Conservation (phyloP, 441 rosid genomes). For the Corymbia calophylla region DNA sequence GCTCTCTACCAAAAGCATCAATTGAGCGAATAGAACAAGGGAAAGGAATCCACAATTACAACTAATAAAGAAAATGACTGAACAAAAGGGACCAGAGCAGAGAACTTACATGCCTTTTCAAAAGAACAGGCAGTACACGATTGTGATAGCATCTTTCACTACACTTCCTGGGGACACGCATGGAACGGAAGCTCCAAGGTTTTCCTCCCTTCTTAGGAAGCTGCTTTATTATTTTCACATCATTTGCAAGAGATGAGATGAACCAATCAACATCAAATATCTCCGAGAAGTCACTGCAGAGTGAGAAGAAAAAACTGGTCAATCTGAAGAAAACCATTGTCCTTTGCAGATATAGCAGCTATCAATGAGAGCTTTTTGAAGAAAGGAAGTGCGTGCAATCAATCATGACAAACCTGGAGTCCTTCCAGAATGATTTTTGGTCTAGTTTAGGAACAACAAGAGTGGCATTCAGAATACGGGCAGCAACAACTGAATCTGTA, state of each 20-base stretch:
- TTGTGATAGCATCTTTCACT: conserved; percentile 73
- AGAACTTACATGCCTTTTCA: conserved; percentile 98
- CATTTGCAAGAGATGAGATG: conserved; percentile 64
- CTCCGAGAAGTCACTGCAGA: conserved; percentile 70
- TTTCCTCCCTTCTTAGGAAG: conserved; percentile 65
- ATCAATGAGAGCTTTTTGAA: background rate
- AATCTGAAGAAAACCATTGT: background rate
- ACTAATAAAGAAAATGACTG: background rate
- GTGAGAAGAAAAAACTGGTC: background rate
- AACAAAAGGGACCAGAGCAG: background rate
- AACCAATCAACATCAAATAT: conserved; percentile 81
- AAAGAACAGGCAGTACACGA: conserved; percentile 80
- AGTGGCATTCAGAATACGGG: conserved; percentile 6
- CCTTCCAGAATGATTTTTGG: conserved; percentile 15
- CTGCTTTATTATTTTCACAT: conserved; percentile 71
- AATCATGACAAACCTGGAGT: background rate
- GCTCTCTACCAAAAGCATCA: background rate
- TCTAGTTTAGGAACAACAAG: conserved; percentile 12
- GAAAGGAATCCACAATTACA: background rate
- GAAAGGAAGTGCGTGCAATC: background rate
- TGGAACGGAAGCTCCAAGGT: conserved; percentile 40
- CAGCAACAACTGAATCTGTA: conserved; percentile 14
- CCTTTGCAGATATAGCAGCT: background rate
- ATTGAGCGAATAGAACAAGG: background rate
- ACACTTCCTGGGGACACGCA: conserved; percentile 96